A percentile compares a stretch with the other conserved stretches of the same genome.
These are phyloP conservation scores for Paxillus rubicundulus DNA, from an alignment of 768 basidiomycete genomes.

Conservation along the genomic window DNA sequence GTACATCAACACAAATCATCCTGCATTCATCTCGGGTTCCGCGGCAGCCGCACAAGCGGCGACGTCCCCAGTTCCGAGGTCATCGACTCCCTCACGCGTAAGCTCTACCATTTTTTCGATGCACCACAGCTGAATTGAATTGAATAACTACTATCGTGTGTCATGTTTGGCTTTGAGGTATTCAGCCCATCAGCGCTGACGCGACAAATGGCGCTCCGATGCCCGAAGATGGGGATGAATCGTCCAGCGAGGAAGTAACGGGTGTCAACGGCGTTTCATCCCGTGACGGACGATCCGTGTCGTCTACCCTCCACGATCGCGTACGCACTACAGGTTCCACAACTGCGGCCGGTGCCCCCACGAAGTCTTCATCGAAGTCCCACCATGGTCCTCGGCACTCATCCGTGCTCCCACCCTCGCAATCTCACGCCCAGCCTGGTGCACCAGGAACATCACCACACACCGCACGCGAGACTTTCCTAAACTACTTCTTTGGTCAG, in stretches of 20 bases:
- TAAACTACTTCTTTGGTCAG: slow-evolving; percentile 97
- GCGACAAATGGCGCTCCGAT: slow-evolving; percentile 51
- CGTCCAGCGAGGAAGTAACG: slow-evolving; percentile 53
- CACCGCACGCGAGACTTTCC: slow-evolving; percentile 84
- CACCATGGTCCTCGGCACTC: slow-evolving; percentile 36
- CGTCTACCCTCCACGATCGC: slow-evolving; percentile 76
- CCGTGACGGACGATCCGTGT: slow-evolving; percentile 67
- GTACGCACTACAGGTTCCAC: slow-evolving; percentile 46
- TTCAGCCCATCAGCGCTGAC: slow-evolving; percentile 64
- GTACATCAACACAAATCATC: slow-evolving; percentile 99
- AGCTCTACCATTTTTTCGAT: slow-evolving; percentile 24
- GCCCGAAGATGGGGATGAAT: slow-evolving; percentile 64
- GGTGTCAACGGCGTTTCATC: slow-evolving; percentile 53
- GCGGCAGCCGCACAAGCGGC: slow-evolving; percentile 56
- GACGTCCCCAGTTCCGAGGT: slow-evolving; percentile 40
- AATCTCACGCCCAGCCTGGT: slow-evolving; percentile 34
- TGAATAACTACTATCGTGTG: slow-evolving; percentile 14
- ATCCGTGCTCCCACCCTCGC: slow-evolving; percentile 23
- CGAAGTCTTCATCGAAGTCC: slow-evolving; percentile 27
- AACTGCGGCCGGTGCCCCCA: slow-evolving; percentile 22
- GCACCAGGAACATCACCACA: slow-evolving; percentile 42
- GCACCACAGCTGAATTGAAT: slow-evolving; percentile 10
- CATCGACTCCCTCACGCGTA: slow-evolving; percentile 51
- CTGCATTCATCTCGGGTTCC: slow-evolving; percentile 84
- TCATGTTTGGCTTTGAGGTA: neutral